Evolutionary conservation across 352 stramenopile genomes (phyloP).

Genomic region (Salisapilia sapeloensis): DNA sequence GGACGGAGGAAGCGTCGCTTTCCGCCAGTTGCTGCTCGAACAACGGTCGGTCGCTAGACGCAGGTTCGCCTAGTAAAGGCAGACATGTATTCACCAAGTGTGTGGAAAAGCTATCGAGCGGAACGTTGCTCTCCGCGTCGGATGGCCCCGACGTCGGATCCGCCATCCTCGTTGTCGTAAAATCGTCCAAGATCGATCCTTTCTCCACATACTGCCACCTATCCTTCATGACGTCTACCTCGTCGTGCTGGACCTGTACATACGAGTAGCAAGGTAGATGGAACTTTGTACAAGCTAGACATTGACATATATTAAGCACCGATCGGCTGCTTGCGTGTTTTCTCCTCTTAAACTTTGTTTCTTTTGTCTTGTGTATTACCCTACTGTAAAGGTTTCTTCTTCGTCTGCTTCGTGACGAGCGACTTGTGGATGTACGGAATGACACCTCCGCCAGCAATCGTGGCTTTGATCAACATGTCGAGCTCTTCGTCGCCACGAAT

Average conservation of each 20-base stretch:
- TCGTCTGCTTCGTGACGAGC: conserved; percentile 96
- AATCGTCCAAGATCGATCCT: too few species aligned
- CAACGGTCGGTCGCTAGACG: conserved; percentile 10
- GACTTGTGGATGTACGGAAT: conserved; percentile 99
- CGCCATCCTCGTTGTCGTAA: conserved; percentile 10
- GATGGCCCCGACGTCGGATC: conserved; percentile 6
- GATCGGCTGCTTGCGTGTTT: too few species aligned
- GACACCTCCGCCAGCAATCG: conserved; percentile 98
- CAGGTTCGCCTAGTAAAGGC: conserved; percentile 40
- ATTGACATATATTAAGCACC: too few species aligned
- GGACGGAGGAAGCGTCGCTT: conserved; percentile 10
- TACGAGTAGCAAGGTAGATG: too few species aligned
- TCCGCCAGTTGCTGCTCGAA: conserved; percentile 28
- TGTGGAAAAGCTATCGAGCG: conserved; percentile 25
- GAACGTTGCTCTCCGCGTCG: conserved; percentile 13
- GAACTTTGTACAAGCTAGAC: too few species aligned
- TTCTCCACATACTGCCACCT: too few species aligned
- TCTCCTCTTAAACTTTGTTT: conserved; percentile 1
- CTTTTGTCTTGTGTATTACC: too few species aligned
- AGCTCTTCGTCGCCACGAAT: conserved; percentile 99
- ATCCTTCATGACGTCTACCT: too few species aligned
- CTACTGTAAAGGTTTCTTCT: conserved; percentile 74
- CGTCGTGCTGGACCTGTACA: too few species aligned
- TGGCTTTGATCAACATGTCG: conserved; percentile 98
- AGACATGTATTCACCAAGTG: conserved; percentile 51